A percentile compares a stretch with the other conserved stretches of the same genome.
Conservation (phyloP, 768 basidiomycete genomes). For the Mrakia gelida region DNA sequence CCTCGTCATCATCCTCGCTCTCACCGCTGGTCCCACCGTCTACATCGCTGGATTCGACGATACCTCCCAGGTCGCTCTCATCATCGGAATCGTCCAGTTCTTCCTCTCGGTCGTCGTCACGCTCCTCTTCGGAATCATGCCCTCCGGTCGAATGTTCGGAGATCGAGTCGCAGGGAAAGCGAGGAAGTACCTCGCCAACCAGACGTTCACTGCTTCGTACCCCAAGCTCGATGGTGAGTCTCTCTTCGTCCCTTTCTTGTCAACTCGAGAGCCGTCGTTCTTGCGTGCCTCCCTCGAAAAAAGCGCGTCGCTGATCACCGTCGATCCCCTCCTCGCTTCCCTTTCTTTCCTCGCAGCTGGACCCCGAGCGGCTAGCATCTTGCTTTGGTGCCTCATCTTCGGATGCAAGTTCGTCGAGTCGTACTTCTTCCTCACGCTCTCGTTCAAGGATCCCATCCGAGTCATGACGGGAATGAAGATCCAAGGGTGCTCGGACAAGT, state of each 20-base stretch:
- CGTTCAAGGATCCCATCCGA: slow-evolving; percentile 85
- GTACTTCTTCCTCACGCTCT: slow-evolving; percentile 95
- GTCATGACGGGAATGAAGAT: slow-evolving; percentile 98
- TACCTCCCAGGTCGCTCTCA: slow-evolving; percentile 64
- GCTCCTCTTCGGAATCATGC: slow-evolving; percentile 81
- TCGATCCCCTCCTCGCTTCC: too few relatives aligned
- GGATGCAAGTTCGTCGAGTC: slow-evolving; percentile 95
- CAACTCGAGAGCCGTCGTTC: not conserved
- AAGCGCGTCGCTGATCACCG: not conserved
- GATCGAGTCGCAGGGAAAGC: slow-evolving; percentile 93
- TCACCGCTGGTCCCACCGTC: slow-evolving; percentile 89
- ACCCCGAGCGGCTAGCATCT: slow-evolving; percentile 70
- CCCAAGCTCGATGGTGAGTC: slow-evolving; percentile 54
- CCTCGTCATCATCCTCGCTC: slow-evolving; percentile 78
- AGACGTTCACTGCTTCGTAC: slow-evolving; percentile 97
- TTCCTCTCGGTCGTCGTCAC: slow-evolving; percentile 84
- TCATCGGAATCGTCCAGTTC: slow-evolving; percentile 94
- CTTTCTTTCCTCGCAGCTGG: slow-evolving; percentile 24
- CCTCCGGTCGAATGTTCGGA: slow-evolving; percentile 98
- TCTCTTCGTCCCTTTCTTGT: not conserved
- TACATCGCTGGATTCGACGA: slow-evolving; percentile 87
- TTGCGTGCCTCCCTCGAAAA: not conserved
- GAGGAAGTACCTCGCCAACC: slow-evolving; percentile 93
- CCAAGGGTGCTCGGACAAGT: slow-evolving; percentile 79
- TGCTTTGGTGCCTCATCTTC: slow-evolving; percentile 88